Base-by-base conservation (phyloP, 2,329 filamentous ascomycete genomes). In the Hypoxylon sp. region DNA sequence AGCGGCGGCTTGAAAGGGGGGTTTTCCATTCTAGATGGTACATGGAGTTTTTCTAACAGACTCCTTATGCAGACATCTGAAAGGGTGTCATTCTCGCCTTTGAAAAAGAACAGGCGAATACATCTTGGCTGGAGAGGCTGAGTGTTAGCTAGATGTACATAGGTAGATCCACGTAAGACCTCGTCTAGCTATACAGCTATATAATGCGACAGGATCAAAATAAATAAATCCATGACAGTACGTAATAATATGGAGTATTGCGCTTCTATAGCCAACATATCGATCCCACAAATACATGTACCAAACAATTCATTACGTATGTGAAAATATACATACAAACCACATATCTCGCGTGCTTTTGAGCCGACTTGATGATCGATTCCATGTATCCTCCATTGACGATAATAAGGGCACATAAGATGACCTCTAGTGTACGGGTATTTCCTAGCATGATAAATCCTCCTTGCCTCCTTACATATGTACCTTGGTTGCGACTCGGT, bases 381-480 rank as follows among this genome's bases (percentile, higher is more conserved):
- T 43, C n/a, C 23, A 17, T 46, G 25, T 28, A 28, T 6, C 52
- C 21, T 45, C 19, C 28, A 32, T 52, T 28, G 46, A 7, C 23
- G 46, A 30, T 49, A 28, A 30, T 49, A n/a, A 49, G 46, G 46
- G 46, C 10, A n/a, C 5, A 49, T 49, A 14, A 56, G 23, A 43
- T 28, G 36, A 19, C 34, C 17, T 43, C 19, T n/a, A n/a, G n/a
- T n/a, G n/a, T n/a, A n/a, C n/a, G n/a, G n/a, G n/a, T n/a, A n/a
- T n/a, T n/a, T n/a, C n/a, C n/a, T n/a, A n/a, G 34, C 34, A 17
- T n/a, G 34, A 14, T 43, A 25, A 53, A 59, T 50, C 49, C 62
- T 50, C 56, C 56, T 48, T 66, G 41, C 17, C 62, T 49, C 51
- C 43, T 46, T 55, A 50, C n/a, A n/a, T n/a, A n/a, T n/a, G n/a